Conservation (phyloP, 1,284 basidiomycete species). For the Boletus sp. region DNA sequence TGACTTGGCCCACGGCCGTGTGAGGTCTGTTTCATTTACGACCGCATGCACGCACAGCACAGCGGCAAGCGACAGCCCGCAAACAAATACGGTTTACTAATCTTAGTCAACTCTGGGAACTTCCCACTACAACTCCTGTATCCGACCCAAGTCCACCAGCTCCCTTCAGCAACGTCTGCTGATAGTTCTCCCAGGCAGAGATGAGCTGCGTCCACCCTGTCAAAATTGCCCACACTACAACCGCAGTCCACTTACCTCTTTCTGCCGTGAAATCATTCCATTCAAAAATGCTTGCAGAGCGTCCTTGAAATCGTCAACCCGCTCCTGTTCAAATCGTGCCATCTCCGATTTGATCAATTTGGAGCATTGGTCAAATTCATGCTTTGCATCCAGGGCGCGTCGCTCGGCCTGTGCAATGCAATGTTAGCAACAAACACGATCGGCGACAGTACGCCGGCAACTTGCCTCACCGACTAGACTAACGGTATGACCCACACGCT, state of each 20-base stretch:
- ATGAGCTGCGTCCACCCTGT: slow-evolving; percentile 49
- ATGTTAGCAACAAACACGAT: slow-evolving; percentile 1
- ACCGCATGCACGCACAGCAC: no score
- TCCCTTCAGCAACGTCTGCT: slow-evolving; percentile 58
- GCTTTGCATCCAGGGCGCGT: slow-evolving; percentile 72
- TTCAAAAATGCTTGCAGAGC: slow-evolving; percentile 75
- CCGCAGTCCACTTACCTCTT: slow-evolving; percentile 53
- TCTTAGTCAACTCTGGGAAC: no score
- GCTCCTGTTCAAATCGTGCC: slow-evolving; percentile 89
- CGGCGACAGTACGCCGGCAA: not conserved
- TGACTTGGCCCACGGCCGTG: no score
- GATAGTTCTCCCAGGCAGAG: slow-evolving; percentile 68
- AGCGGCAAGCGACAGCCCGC: no score
- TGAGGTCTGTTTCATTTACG: slow-evolving; percentile 3
- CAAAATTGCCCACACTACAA: not conserved
- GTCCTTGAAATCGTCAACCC: slow-evolving; percentile 84
- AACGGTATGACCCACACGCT: slow-evolving; percentile 64
- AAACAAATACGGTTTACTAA: no score
- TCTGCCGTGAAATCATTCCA: slow-evolving; percentile 79
- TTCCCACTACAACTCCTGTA: not conserved
- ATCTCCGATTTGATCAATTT: slow-evolving; percentile 89
- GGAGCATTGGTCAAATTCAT: slow-evolving; percentile 86
- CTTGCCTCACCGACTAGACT: slow-evolving; percentile 75
- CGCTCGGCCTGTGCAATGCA: slow-evolving; percentile 60
- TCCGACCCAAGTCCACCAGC: slow-evolving; percentile 13